These are phyloP conservation scores for Erodium chrysanthum DNA, from an alignment of 441 rosid genomes.

Conservation along the genomic window DNA sequence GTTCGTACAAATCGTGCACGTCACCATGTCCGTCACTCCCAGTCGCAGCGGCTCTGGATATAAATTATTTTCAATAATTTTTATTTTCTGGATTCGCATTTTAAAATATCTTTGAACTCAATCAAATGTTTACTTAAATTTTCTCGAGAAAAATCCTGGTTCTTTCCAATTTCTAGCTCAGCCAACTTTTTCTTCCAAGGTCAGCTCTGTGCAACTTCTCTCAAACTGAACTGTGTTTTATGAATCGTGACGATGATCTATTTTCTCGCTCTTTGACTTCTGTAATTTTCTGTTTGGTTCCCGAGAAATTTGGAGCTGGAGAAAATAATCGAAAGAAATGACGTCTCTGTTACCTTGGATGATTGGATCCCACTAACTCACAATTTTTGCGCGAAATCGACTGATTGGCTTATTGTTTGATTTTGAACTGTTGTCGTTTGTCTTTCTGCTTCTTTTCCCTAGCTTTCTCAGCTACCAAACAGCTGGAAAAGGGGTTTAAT, in stretches of 20 bases:
- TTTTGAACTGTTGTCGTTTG: background rate
- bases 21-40: no score
- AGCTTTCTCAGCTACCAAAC: constrained; percentile 4
- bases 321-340: background rate
- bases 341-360: background rate
- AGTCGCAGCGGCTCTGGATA: no score
- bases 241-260: background rate
- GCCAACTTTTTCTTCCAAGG: background rate
- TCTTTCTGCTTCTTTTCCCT: background rate
- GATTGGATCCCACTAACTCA: no score
- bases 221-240: background rate
- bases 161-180: background rate
- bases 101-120: background rate
- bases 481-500: constrained; percentile 1
- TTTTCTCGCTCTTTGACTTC: background rate
- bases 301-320: background rate
- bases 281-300: background rate
- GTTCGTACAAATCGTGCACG: no score
- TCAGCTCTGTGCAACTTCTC: background rate
- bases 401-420: background rate
- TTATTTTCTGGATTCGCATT: background rate
- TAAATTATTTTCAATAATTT: background rate
- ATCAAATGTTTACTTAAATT: background rate
- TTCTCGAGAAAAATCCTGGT: background rate
- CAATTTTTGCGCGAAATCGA: no score